Evolutionary conservation across 1,139 yeast genomes (phyloP), one percentile per base, ranked within the genome.

Genomic region (Kluyveromyces marxianus): DNA sequence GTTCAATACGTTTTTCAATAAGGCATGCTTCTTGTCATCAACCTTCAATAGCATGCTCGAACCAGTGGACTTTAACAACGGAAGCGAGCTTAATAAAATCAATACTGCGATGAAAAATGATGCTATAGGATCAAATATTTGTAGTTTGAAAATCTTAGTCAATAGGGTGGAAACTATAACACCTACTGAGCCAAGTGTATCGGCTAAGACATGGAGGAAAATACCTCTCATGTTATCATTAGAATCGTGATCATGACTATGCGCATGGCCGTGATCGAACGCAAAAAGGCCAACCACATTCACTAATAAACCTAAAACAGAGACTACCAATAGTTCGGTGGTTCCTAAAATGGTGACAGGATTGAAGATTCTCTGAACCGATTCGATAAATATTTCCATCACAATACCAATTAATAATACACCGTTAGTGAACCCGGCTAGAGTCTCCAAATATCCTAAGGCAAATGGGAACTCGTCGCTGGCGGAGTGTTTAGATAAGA

Each of bases 381-480:
- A 95, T 64, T 92, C 97, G 51, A 87, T 80, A 32, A 86, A 72
- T 42, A 94, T 90, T 25, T 96, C 92, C 24, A 86, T 83, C 29
- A 92, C 89, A 41, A 92, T 92, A 2, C 96, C 97, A 30, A 94
- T 68, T 42, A 92, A 70, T 42, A 92, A 67, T 4, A 95, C 83
- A 7, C 96, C 98, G 63, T 92, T 92, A 4, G 97, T 86, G 58
- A 92, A 92, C 0, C 98, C 98, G 0, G 97, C 94, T 48, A 94
- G 72, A 1, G 94, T 88, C 60, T 90, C 98, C 42, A 92, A 81
- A 62, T 88, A 80, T 10, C 81, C 75, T 48, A 90, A 71, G 0
- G 97, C 97, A 68, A 87, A 89, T 0, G 98, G 97, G 58, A 77
- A 92, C 48, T 79, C 74, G 10, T 82, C 75, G 48, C 79, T 80